A percentile compares a stretch with the other conserved stretches of the same genome.
These are phyloP conservation scores for Thraustochytrium sp. DNA, from an alignment of 352 stramenopile species.

Conservation along the genomic window DNA sequence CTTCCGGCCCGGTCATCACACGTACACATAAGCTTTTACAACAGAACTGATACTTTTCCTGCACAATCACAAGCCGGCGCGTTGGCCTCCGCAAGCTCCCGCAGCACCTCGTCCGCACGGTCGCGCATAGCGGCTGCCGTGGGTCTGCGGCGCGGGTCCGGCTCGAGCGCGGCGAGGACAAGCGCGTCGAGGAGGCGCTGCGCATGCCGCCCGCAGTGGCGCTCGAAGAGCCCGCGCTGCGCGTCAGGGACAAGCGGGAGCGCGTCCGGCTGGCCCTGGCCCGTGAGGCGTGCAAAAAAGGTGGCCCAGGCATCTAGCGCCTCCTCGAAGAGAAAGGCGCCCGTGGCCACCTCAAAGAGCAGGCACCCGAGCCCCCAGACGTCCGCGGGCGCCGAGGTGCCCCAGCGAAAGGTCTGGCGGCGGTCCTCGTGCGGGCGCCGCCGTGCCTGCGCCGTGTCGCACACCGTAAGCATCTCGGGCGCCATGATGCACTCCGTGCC, in stretches of 20 bases:
- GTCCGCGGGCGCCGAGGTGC: slow-evolving; percentile 8
- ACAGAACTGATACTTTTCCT: not conserved
- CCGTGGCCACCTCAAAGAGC: slow-evolving; percentile 41
- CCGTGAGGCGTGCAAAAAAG: slow-evolving; percentile 17
- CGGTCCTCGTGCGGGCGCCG: not conserved
- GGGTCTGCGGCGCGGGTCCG: not conserved
- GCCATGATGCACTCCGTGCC: slow-evolving; percentile 22
- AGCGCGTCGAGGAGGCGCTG: not conserved
- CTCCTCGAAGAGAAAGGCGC: slow-evolving; percentile 35
- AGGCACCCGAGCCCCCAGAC: slow-evolving; percentile 44
- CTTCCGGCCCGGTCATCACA: too few species aligned
- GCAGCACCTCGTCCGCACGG: not conserved
- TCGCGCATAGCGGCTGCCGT: not conserved
- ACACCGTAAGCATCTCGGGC: slow-evolving; percentile 29
- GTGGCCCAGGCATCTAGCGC: not conserved
- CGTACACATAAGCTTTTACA: too few species aligned
- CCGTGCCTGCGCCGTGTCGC: not conserved
- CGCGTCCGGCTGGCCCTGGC: not conserved
- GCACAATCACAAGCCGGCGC: too few species aligned
- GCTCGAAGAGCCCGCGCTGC: not conserved
- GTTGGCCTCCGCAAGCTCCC: too few species aligned
- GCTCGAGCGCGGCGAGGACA: not conserved
- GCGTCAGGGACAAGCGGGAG: not conserved
- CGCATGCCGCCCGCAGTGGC: not conserved
- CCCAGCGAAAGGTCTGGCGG: not conserved